phyloP scores from a whole-genome alignment of 148 eudicot genomes.

The Pharnaceum exiguum region DNA sequence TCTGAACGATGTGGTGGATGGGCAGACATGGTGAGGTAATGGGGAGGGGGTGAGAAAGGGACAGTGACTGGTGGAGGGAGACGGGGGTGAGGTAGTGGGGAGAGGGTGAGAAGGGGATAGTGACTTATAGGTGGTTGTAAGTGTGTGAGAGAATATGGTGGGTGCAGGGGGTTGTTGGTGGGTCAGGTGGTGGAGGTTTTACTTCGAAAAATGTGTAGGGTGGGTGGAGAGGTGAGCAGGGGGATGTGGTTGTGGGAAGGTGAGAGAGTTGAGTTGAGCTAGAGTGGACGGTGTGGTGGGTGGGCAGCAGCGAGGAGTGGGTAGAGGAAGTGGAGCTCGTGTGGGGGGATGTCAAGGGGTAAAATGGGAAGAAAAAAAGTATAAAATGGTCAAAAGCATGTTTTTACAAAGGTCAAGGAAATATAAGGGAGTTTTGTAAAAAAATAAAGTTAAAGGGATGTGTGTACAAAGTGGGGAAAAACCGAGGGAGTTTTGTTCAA shows the following conservation, averaged over 20 bases:
- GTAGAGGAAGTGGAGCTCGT: too few species aligned
- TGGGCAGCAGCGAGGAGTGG: constrained; percentile 29
- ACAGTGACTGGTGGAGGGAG: constrained; percentile 63
- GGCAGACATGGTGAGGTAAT: constrained; percentile 42
- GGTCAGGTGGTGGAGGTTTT: constrained; percentile 49
- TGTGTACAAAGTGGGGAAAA: too few species aligned
- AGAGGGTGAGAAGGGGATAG: constrained; percentile 56
- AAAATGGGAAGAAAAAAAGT: too few species aligned
- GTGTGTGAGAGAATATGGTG: constrained; percentile 61
- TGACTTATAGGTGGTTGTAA: constrained; percentile 51
- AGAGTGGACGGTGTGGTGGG: constrained; percentile 18
- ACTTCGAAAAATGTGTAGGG: constrained; percentile 66
- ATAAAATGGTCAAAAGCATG: too few species aligned
- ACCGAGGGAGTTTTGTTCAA: too few species aligned
- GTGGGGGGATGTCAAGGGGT: too few species aligned
- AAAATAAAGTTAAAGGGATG: too few species aligned
- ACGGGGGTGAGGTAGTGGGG: constrained; percentile 38
- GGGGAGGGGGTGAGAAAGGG: constrained; percentile 52
- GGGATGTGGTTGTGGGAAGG: constrained; percentile 4
- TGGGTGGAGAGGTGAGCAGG: constrained; percentile 28
- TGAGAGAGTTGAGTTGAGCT: constrained; percentile 12
- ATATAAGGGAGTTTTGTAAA: too few species aligned
- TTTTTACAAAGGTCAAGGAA: too few species aligned
- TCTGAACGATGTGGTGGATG: constrained; percentile 77
- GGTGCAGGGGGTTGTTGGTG: constrained; percentile 54